Conservation (phyloP, 2,329 filamentous ascomycete species). For the Aspergillus fumigatiaffinis region DNA sequence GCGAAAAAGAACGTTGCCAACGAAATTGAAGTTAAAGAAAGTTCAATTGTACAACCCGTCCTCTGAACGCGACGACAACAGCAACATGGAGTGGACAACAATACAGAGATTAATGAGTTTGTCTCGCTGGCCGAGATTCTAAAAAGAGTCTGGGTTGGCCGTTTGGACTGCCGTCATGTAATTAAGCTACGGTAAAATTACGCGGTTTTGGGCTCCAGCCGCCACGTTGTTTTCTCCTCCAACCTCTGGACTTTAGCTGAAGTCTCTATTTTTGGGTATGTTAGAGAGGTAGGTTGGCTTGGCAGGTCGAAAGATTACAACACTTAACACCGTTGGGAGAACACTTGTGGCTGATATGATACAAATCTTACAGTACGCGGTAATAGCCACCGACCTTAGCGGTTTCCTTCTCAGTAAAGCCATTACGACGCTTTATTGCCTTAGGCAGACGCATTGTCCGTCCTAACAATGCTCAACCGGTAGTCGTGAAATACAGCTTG, state of each 20-base stretch:
- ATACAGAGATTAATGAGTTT: slow-evolving; percentile 10
- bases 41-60: neutral
- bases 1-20: neutral
- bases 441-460: neutral
- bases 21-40: neutral
- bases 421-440: slow-evolving; percentile 2
- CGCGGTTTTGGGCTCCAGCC: neutral
- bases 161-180: slow-evolving; percentile 8
- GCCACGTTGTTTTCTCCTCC: neutral
- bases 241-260: neutral
- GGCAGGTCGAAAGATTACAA: neutral
- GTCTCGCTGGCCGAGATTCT: slow-evolving; percentile 12
- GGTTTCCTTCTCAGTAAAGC: neutral
- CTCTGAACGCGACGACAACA: neutral
- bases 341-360: neutral
- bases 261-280: neutral
- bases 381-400: neutral
- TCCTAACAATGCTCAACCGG: too few relatives aligned
- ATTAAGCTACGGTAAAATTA: slow-evolving; percentile 2
- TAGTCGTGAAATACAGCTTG: neutral
- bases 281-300: neutral
- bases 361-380: neutral
- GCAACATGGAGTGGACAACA: slow-evolving; percentile 8
- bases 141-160: slow-evolving; percentile 3
- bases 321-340: neutral